Conservation (phyloP, 1,139 yeast species). For the Saccharomycopsis hybrid region DNA sequence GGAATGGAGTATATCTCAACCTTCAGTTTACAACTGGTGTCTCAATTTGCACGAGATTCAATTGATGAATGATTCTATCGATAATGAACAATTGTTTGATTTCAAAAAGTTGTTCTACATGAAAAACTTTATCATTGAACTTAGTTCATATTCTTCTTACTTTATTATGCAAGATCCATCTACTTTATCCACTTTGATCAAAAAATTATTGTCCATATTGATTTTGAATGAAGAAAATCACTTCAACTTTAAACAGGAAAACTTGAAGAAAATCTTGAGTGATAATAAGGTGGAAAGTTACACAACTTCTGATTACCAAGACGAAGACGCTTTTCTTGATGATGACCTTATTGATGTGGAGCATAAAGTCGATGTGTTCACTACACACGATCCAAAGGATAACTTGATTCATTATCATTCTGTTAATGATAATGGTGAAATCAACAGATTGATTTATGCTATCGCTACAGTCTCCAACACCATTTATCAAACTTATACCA, state of each 20-base stretch:
- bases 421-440: constrained; percentile 7
- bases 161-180: constrained; percentile 6
- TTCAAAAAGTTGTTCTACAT: constrained; percentile 10
- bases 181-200: constrained; percentile 5
- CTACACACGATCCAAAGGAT: not conserved
- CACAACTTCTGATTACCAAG: not conserved
- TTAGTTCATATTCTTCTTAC: constrained; percentile 7
- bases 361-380: not conserved
- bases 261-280: constrained; percentile 12
- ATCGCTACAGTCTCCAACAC: constrained; percentile 19
- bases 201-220: constrained; percentile 15
- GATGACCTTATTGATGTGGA: too few species aligned
- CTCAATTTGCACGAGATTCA: constrained; percentile 32
- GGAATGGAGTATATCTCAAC: constrained; percentile 56
- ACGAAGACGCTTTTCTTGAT: not conserved
- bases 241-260: constrained; percentile 5
- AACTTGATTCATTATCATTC: not conserved
- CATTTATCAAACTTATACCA: constrained; percentile 14
- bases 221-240: constrained; percentile 18
- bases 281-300: constrained; percentile 13
- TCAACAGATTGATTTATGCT: constrained; percentile 13
- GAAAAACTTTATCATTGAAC: constrained; percentile 16
- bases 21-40: constrained; percentile 49
- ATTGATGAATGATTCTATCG: constrained; percentile 5
- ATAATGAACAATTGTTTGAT: constrained; percentile 7